These are phyloP conservation scores for Diaporthe citrichinensis DNA, from an alignment of 2,329 filamentous ascomycete genomes.

Conservation along the genomic window DNA sequence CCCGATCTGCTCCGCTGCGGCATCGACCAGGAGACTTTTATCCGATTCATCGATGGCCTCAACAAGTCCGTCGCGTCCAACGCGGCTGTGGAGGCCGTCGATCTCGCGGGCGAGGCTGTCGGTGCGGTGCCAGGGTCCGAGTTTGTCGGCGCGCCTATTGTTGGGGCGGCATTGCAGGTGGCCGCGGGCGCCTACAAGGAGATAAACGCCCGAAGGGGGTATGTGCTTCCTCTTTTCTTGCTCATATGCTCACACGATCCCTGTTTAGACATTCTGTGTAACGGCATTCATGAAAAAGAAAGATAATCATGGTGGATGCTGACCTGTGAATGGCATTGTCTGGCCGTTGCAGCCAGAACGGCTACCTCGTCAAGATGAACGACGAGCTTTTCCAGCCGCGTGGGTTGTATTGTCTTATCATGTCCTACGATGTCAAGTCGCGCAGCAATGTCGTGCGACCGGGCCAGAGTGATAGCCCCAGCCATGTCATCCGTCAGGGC, in stretches of 20 bases:
- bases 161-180: not conserved
- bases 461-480: slow-evolving; percentile 1
- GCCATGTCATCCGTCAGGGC: not conserved
- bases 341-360: not conserved
- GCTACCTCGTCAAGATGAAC: not conserved
- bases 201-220: not conserved
- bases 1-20: not conserved
- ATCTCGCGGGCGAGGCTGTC: not conserved
- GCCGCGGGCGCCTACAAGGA: not conserved
- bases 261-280: too few relatives aligned
- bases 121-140: not conserved
- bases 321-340: not conserved
- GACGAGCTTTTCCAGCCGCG: not conserved
- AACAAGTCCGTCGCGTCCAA: slow-evolving; percentile 5
- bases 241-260: not conserved
- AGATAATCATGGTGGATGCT: not conserved
- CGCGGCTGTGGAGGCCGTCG: not conserved
- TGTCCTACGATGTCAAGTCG: slow-evolving; percentile 6
- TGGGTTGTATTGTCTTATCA: not conserved
- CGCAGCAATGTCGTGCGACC: not conserved
- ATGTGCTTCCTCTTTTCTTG: not conserved
- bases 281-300: not conserved
- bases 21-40: not conserved
- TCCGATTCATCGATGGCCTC: not conserved
- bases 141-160: not conserved